These are phyloP conservation scores for Solanum bulbocastanum DNA, from an alignment of 257 asterid species.

Conservation along the genomic window DNA sequence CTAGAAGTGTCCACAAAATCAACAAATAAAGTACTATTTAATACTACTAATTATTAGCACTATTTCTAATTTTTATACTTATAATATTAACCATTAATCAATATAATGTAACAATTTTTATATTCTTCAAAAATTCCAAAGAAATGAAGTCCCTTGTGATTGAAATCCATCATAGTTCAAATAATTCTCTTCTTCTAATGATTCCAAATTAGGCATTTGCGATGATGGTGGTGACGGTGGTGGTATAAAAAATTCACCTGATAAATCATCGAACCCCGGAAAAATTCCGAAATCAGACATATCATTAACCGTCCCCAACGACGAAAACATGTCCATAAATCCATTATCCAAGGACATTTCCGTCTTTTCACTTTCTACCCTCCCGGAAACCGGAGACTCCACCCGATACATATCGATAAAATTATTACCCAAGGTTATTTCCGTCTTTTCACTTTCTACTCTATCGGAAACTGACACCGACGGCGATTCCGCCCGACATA, in stretches of 20 bases:
- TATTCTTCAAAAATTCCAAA: slow-evolving; percentile 46
- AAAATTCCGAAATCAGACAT: slow-evolving; percentile 39
- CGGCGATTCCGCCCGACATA: slow-evolving; percentile 38
- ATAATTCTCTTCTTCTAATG: slow-evolving; percentile 15
- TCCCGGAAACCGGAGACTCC: slow-evolving; percentile 18
- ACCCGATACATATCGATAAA: slow-evolving; percentile 28
- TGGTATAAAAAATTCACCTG: slow-evolving; percentile 23
- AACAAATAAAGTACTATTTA: background rate
- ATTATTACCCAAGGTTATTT: slow-evolving; percentile 32
- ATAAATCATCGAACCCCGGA: slow-evolving; percentile 51
- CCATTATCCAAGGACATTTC: slow-evolving; percentile 36
- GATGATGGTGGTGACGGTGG: slow-evolving; percentile 12
- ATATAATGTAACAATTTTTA: background rate
- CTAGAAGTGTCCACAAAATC: background rate
- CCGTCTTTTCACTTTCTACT: slow-evolving; percentile 18
- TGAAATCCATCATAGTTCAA: slow-evolving; percentile 14
- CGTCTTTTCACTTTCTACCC: slow-evolving; percentile 20
- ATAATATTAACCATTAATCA: background rate
- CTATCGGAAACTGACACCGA: slow-evolving; percentile 42
- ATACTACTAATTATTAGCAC: background rate
- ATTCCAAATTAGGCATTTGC: slow-evolving; percentile 13
- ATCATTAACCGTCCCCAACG: slow-evolving; percentile 14
- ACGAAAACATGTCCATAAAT: slow-evolving; percentile 27
- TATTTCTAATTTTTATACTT: background rate
- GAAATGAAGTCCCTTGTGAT: slow-evolving; percentile 30